Base-by-base conservation (phyloP, 2,329 filamentous ascomycete genomes). In the Pseudogymnoascus sp. region DNA sequence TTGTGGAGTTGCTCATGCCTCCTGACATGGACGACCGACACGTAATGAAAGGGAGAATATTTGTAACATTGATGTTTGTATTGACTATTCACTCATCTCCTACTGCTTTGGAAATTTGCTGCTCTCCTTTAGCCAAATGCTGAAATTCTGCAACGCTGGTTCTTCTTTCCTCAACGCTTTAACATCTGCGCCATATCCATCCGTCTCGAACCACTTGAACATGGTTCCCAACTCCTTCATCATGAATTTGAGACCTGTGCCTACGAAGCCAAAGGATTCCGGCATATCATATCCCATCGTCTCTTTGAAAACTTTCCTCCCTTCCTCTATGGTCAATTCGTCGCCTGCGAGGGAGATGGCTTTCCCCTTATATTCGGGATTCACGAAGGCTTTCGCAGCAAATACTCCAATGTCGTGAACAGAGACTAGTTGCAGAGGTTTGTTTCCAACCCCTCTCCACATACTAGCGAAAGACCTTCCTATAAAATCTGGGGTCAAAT, bases 321-420 rank as follows among this genome's bases (percentile, higher is more conserved):
- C 69, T 62, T 78, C 68, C 0, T 67, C 65, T 24, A 72, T 71
- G 1, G 72, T 76, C 53, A 77, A 63, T 62, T 79, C 77, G 59
- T 79, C 77, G 2, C 76, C 77, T 0, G 76, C 78, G 1, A 79
- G 66, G 2, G 75, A 74, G n/a, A 78, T 66, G 2, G 69, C 71
- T 64, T 68, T 67, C 6, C 68, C 69, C 16, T 63, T 69, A 65
- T 72, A 78, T 1, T 71, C 71, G 0, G 75, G 73, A 16, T 74
- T 62, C 2, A 69, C 13, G 56, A 79, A 72, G 0, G 76, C 75
- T 64, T 73, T 64, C 1, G 75, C 76, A 4, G 71, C 76, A 62
- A 77, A 74, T n/a, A 69, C 56, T 21, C 77, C 76, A 61, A 79
- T 76, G 67, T 79, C 77, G 11, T 70, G 67, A 1, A 68, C 69